Evolutionary conservation across 2,329 filamentous ascomycete genomes (phyloP), one percentile per base, ranked within the genome.

Genomic region (Colletotrichum filicis): DNA sequence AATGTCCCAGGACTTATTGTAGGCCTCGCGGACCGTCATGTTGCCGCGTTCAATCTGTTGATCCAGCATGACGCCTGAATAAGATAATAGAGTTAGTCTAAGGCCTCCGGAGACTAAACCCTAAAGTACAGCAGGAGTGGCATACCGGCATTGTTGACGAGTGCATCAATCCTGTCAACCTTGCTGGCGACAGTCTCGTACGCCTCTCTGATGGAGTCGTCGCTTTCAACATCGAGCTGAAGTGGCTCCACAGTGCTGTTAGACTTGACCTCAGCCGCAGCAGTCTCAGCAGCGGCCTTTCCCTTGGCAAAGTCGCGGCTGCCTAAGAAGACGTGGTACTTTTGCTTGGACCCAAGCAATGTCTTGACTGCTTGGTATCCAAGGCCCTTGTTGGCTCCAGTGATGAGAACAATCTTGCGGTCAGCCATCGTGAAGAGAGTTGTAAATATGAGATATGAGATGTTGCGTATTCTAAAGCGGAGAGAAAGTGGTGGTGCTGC

Each of bases 1-100:
- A 74, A 87, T 80, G 59, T 88, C 81, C 78, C 83, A 89, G 5
- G 85, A 78, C 60, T 83, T 81, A 76, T 85, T 87, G 75, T 83
- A 87, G 24, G 80, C 77, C 32, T 83, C 80, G 9, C 87, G 84
- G 19, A 83, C 22, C 2, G 64, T 64, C 65, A 72, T 64, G 32
- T 71, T 71, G 12, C 71, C 67, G 16, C 60, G 67, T 8, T 69
- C 64, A 7, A 62, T 68, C 0, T 69, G 65, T 22, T 73, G 64
- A 11, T 72, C 69, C 14, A 68, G 66, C 66, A 68, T 64, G 1
- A 64, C 66, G 22, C 66, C 66, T 68, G 24, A 0, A 1, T 6
- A 42, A 16, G 14, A 19, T 7, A 0, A 0, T 14, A 14, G n/a
- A 12, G 19, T 57, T 30, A 58, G 32, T 24, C 2, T 26, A 12